A percentile compares a stretch with the other conserved stretches of the same genome.
Conservation (phyloP, 805 yeast species). For the Candida endomychidarum region DNA sequence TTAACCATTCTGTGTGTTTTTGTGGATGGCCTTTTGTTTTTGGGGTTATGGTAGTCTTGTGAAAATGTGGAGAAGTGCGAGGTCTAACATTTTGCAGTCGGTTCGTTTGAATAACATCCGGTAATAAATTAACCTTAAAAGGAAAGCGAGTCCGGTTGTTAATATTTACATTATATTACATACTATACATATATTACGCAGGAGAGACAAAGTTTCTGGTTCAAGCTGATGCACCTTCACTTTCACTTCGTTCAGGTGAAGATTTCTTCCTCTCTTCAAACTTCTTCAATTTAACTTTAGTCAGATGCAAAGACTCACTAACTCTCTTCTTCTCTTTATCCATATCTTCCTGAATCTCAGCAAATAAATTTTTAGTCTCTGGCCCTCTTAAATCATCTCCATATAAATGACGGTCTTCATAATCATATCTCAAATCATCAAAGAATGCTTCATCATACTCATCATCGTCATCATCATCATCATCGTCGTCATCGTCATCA, state of each 20-base stretch:
- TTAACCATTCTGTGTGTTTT: background rate
- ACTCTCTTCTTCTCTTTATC: slow-evolving; percentile 3
- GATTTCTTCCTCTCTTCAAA: slow-evolving; percentile 15
- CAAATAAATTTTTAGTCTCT: slow-evolving; percentile 18
- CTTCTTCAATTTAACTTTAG: background rate
- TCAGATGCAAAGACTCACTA: background rate
- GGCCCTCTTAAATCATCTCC: slow-evolving; percentile 9
- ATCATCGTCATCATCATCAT: slow-evolving; percentile 11
- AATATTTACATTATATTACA: slow-evolving; percentile 5
- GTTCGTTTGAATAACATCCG: too few species aligned
- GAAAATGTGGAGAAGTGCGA: background rate
- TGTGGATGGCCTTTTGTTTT: too few species aligned
- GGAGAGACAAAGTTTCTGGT: too few species aligned
- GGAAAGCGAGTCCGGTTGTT: too few species aligned
- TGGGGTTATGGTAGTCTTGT: background rate
- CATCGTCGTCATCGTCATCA: slow-evolving; percentile 10
- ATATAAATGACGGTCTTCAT: slow-evolving; percentile 10
- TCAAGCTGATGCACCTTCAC: slow-evolving; percentile 18
- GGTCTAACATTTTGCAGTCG: background rate
- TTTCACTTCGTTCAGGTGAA: slow-evolving; percentile 12
- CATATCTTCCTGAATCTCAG: slow-evolving; percentile 19
- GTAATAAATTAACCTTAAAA: too few species aligned
- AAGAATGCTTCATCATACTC: slow-evolving; percentile 6
- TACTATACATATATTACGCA: slow-evolving; percentile 5
- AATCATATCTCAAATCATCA: slow-evolving; percentile 6